phyloP scores from a whole-genome alignment of 140 eudicot genomes.

The Senecio squalidus region DNA sequence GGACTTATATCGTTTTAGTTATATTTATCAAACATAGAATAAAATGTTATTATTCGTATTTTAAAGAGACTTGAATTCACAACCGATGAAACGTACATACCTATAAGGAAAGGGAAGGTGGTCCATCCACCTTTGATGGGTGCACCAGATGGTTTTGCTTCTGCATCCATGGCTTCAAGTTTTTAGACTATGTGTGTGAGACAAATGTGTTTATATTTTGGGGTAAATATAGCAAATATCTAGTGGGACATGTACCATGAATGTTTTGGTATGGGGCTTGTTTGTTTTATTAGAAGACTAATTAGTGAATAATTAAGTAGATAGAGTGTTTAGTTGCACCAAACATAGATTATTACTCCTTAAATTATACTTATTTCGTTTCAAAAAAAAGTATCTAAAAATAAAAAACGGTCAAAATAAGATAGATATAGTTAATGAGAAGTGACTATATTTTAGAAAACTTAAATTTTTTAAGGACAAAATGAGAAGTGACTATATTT shows the following conservation, averaged over 20 bases:
- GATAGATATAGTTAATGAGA: too few relatives aligned
- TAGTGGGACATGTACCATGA: not conserved
- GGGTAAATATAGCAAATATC: conserved; percentile 2
- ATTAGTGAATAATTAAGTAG: not conserved
- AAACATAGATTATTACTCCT: too few relatives aligned
- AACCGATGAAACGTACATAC: conserved; percentile 9
- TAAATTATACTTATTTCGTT: too few relatives aligned
- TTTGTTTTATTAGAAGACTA: not conserved
- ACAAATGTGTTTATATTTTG: not conserved
- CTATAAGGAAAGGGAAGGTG: conserved; percentile 68
- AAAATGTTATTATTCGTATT: too few relatives aligned
- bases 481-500: too few relatives aligned
- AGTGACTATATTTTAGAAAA: too few relatives aligned
- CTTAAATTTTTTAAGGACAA: too few relatives aligned
- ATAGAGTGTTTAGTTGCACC: not conserved
- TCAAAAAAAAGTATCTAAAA: too few relatives aligned
- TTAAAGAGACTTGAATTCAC: not conserved
- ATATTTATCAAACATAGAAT: too few relatives aligned
- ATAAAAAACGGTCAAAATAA: too few relatives aligned
- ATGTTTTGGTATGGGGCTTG: not conserved
- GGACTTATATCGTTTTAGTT: too few relatives aligned
- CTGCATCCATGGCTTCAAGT: conserved; percentile 21
- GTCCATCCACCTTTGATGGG: conserved; percentile 57
- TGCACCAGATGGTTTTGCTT: conserved; percentile 18
- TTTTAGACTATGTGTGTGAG: not conserved